phyloP scores from a whole-genome alignment of 768 basidiomycete genomes.

The Tulasnella sp. region DNA sequence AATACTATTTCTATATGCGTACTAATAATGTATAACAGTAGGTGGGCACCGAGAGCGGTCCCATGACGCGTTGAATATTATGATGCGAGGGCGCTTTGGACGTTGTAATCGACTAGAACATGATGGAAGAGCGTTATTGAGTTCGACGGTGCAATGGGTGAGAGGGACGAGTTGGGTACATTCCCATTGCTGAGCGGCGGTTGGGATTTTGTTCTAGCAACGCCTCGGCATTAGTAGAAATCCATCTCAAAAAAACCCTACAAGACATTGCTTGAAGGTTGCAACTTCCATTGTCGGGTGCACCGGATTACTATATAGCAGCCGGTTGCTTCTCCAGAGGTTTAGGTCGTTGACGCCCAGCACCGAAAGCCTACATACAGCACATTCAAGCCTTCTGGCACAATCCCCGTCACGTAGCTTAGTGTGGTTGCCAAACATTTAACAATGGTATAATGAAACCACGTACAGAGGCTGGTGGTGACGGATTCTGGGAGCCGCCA shows the following conservation, averaged over 20 bases:
- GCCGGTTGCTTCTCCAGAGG: no score
- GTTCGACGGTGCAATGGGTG: constrained; percentile 92
- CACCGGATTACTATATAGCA: no score
- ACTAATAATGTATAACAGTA: no score
- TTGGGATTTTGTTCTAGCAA: constrained; percentile 55
- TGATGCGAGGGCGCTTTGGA: not conserved
- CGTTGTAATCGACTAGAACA: not conserved
- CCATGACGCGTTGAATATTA: not conserved
- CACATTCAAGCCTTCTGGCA: no score
- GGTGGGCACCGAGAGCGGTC: not conserved
- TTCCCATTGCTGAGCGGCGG: constrained; percentile 79
- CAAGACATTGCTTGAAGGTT: constrained; percentile 43
- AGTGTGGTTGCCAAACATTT: no score
- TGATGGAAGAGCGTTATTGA: constrained; percentile 29
- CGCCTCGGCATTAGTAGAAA: not conserved
- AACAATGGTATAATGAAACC: not conserved
- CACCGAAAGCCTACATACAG: no score
- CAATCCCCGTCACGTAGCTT: no score
- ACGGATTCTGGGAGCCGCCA: not conserved
- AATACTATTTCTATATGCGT: no score
- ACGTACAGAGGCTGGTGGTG: not conserved
- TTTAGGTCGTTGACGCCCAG: no score
- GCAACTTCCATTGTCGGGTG: constrained; percentile 86
- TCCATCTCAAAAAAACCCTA: no score
- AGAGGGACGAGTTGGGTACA: constrained; percentile 91